phyloP scores from a whole-genome alignment of 257 asterid genomes.

The Ehretia macrophylla region DNA sequence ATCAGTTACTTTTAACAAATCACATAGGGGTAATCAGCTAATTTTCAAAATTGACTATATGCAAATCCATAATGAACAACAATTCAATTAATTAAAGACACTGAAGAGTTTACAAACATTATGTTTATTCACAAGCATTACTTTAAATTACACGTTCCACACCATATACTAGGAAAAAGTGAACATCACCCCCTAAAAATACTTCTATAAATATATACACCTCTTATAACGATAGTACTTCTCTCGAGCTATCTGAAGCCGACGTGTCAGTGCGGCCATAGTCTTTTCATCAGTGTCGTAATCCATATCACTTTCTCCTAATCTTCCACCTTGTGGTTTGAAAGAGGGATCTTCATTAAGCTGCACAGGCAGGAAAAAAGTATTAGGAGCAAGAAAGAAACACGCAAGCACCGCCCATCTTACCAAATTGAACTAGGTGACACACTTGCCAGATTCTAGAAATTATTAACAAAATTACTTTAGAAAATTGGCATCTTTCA shows the following conservation, averaged over 20 bases:
- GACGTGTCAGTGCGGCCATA: slow-evolving; percentile 77
- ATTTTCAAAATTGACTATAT: neutral
- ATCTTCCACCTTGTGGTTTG: slow-evolving; percentile 76
- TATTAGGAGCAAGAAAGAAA: neutral
- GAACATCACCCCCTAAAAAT: neutral
- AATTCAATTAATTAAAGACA: neutral
- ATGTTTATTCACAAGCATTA: neutral
- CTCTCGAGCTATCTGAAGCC: slow-evolving; percentile 59
- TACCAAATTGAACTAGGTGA: too few relatives aligned
- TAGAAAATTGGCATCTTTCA: too few relatives aligned
- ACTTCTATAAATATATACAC: slow-evolving; percentile 16
- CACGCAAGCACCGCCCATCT: too few relatives aligned
- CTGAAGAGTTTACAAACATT: neutral
- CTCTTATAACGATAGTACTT: slow-evolving; percentile 63
- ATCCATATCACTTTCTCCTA: slow-evolving; percentile 80
- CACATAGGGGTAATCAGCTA: too few relatives aligned
- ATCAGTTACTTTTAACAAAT: too few relatives aligned
- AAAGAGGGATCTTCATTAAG: slow-evolving; percentile 65
- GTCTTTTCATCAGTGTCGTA: slow-evolving; percentile 70
- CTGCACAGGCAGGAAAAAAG: slow-evolving; percentile 33
- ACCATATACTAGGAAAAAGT: neutral
- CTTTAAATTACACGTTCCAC: neutral
- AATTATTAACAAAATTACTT: too few relatives aligned
- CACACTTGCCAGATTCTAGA: slow-evolving; percentile 1
- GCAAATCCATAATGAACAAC: neutral